Evolutionary conservation across 371 early-diverging fungal species (phyloP).

Genomic region (Rhizopus sp.): DNA sequence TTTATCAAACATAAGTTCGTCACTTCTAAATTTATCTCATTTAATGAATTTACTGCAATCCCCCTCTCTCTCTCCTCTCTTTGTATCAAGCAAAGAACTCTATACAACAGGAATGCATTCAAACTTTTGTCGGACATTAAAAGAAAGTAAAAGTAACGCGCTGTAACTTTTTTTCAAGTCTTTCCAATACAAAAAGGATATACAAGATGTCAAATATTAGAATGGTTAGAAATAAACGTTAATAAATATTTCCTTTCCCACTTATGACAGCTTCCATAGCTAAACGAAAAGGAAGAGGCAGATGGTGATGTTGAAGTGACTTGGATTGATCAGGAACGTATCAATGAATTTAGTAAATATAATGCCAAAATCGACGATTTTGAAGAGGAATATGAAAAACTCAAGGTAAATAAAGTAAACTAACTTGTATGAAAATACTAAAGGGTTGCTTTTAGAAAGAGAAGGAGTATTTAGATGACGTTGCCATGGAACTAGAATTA

Average conservation of each 20-base stretch:
- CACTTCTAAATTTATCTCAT: too few species aligned
- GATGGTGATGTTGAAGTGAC: conserved; percentile 90
- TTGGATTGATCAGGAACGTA: conserved; percentile 93
- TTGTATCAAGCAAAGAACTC: too few species aligned
- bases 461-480: conserved; percentile 92
- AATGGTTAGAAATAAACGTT: conserved; percentile 15
- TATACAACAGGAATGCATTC: too few species aligned
- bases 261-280: conserved; percentile 14
- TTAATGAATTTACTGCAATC: too few species aligned
- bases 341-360: conserved; percentile 90
- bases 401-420: conserved; percentile 63
- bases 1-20: too few species aligned
- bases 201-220: conserved; percentile 31
- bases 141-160: too few species aligned
- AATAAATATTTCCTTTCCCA: background rate
- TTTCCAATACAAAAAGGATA: background rate
- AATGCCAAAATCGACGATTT: conserved; percentile 77
- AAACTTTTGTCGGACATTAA: too few species aligned
- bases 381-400: conserved; percentile 76
- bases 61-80: too few species aligned
- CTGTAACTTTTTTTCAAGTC: too few species aligned
- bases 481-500: conserved; percentile 87
- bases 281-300: conserved; percentile 71
- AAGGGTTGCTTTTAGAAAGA: conserved; percentile 59
- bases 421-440: background rate